Percentiles rank a stretch among this genome's conserved stretches.
phyloP scores from a whole-genome alignment of 2,329 filamentous ascomycete genomes.

The Stagonosporopsis rhizophila region DNA sequence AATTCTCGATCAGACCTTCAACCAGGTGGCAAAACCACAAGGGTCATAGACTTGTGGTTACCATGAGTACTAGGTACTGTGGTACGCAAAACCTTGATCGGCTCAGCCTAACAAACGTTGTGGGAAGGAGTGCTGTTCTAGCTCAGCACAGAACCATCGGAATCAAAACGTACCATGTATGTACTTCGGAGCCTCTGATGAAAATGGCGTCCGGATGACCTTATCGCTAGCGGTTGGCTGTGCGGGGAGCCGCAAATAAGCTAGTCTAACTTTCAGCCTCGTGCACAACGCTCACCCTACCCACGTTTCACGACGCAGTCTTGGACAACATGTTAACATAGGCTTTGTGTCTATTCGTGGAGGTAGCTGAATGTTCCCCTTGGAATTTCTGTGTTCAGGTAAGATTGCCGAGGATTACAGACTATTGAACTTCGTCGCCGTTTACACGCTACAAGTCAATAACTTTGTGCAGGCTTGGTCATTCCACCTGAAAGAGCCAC shows the following conservation, averaged over 20 bases:
- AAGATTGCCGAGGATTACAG: background rate
- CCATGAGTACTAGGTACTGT: too few species aligned
- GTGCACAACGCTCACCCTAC: background rate
- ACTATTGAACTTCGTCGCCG: background rate
- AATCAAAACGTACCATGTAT: background rate
- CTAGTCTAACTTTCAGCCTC: conserved; percentile 7
- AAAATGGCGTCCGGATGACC: background rate
- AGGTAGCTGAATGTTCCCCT: background rate
- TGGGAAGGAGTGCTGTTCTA: background rate
- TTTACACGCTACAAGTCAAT: background rate
- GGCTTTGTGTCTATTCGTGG: background rate
- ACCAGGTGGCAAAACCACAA: too few species aligned
- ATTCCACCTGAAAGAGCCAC: background rate
- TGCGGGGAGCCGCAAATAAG: conserved; percentile 12
- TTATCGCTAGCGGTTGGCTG: background rate
- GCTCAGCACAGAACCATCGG: background rate
- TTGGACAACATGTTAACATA: background rate
- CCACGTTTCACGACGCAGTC: background rate
- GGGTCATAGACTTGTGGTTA: too few species aligned
- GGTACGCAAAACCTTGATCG: too few species aligned
- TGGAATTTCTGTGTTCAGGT: background rate
- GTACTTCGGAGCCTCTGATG: too few species aligned
- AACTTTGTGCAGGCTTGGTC: background rate
- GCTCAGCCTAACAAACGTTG: background rate
- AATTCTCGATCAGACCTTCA: too few species aligned